These are phyloP conservation scores for Lipomyces kockii DNA, from an alignment of 805 yeast genomes.

Conservation along the genomic window DNA sequence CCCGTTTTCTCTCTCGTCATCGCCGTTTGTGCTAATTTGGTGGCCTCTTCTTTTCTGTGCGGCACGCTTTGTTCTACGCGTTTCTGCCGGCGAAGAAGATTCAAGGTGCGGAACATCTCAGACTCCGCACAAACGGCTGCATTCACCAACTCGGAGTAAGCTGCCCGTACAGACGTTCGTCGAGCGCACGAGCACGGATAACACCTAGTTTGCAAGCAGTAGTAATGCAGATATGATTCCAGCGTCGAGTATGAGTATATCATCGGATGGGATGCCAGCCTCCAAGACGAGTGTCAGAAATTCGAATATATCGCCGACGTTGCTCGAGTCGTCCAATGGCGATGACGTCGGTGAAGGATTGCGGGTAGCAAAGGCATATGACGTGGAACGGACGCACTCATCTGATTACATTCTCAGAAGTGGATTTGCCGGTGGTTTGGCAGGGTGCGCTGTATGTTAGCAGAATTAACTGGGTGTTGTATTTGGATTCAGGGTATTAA, in stretches of 20 bases:
- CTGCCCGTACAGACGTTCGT: background rate
- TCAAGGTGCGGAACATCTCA: background rate
- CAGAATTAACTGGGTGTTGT: background rate
- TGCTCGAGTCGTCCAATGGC: constrained; percentile 10
- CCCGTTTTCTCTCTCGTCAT: too few relatives aligned
- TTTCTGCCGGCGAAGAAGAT: background rate
- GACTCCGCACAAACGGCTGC: constrained; percentile 1
- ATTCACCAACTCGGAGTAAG: background rate
- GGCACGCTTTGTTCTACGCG: background rate
- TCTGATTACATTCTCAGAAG: constrained; percentile 76
- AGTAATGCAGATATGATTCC: constrained; percentile 1
- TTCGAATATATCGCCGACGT: constrained; percentile 2
- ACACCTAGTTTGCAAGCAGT: background rate
- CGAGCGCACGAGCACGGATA: background rate
- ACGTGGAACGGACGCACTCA: constrained; percentile 16
- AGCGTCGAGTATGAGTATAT: background rate
- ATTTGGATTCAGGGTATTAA: background rate
- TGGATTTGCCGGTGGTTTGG: constrained; percentile 92
- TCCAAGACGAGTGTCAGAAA: background rate
- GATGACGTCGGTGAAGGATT: constrained; percentile 6
- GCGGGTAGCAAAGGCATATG: constrained; percentile 4
- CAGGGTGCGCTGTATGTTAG: constrained; percentile 71
- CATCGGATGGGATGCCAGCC: background rate
- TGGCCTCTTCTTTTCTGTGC: background rate
- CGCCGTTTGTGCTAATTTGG: background rate